Evolutionary conservation across 1,284 basidiomycete genomes (phyloP), one percentile per base, ranked within the genome.

Genomic region (Sanguinoderma infundibulare): DNA sequence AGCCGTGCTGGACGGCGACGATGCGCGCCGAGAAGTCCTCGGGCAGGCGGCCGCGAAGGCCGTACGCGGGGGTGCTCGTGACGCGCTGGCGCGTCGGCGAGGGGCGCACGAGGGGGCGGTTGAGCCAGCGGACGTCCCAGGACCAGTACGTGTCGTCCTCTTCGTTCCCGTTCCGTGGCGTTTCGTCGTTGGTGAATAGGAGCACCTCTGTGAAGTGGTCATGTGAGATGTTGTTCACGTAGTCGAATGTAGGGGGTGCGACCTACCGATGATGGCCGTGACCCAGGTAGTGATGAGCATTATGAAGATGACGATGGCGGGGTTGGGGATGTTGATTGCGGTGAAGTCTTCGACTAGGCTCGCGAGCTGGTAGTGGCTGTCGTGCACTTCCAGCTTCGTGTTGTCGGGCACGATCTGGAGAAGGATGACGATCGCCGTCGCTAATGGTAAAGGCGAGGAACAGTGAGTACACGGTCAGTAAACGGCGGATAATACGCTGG

Each of bases 21-120:
- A 68, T 61, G 56, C 66, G 63, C 47, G 67, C 47, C 15, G 68
- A n/a, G n/a, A n/a, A n/a, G n/a, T n/a, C n/a, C n/a, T n/a, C n/a
- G n/a, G n/a, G n/a, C n/a, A n/a, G n/a, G n/a, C n/a, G n/a, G n/a
- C n/a, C n/a, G n/a, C n/a, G n/a, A n/a, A n/a, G n/a, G n/a, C n/a
- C n/a, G n/a, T n/a, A n/a, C n/a, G 12, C 14, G 64, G n/a, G n/a
- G n/a, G n/a, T n/a, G n/a, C n/a, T n/a, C n/a, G n/a, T n/a, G n/a
- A n/a, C n/a, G n/a, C n/a, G n/a, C n/a, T n/a, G n/a, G n/a, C n/a
- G n/a, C n/a, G n/a, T n/a, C n/a, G n/a, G n/a, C n/a, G n/a, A n/a
- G n/a, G n/a, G n/a, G n/a, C 32, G 47, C n/a, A 34, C 32, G 7
- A 50, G 32, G n/a, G 47, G 47, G 20, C 47, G 47, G 47, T 30